Evolutionary conservation across 805 yeast species (phyloP).

Genomic region (Ogataea nakhonphanomensis): DNA sequence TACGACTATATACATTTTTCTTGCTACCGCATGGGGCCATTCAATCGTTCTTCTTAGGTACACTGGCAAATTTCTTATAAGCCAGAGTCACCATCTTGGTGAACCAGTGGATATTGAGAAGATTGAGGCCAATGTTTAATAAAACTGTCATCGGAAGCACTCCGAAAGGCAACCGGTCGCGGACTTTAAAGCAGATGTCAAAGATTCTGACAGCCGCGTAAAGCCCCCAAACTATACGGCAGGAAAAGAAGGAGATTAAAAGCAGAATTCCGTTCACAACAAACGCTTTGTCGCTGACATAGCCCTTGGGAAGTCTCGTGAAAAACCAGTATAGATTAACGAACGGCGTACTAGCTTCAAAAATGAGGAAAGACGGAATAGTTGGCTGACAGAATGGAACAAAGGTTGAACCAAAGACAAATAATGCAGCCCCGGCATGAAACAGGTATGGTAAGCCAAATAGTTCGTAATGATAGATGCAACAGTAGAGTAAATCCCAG

Average conservation of each 20-base stretch:
- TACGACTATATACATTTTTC: not conserved
- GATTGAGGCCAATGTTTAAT: slow-evolving; percentile 60
- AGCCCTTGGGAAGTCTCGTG: slow-evolving; percentile 66
- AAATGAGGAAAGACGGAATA: slow-evolving; percentile 77
- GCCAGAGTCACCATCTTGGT: slow-evolving; percentile 78
- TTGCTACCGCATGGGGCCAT: not conserved
- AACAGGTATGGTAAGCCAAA: slow-evolving; percentile 81
- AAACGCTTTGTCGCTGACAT: slow-evolving; percentile 52
- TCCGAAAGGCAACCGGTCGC: slow-evolving; percentile 41
- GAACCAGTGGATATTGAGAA: slow-evolving; percentile 83
- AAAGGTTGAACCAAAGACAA: slow-evolving; percentile 62
- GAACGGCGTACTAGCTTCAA: slow-evolving; percentile 91
- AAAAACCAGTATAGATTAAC: slow-evolving; percentile 94
- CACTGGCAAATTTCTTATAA: slow-evolving; percentile 39
- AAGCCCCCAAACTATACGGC: slow-evolving; percentile 85
- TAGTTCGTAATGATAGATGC: slow-evolving; percentile 49
- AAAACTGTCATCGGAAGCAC: slow-evolving; percentile 48
- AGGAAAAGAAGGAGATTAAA: slow-evolving; percentile 66
- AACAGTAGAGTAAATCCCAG: slow-evolving; percentile 83
- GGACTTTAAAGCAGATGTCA: slow-evolving; percentile 38
- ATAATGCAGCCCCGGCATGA: slow-evolving; percentile 80
- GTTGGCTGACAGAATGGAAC: slow-evolving; percentile 76
- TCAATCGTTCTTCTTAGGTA: slow-evolving; percentile 7
- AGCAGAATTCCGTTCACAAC: slow-evolving; percentile 70
- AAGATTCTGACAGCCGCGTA: slow-evolving; percentile 62